A percentile compares a stretch with the other conserved stretches of the same genome.
These are phyloP conservation scores for Suillus hirtellus DNA, from an alignment of 768 basidiomycete genomes.

Conservation along the genomic window DNA sequence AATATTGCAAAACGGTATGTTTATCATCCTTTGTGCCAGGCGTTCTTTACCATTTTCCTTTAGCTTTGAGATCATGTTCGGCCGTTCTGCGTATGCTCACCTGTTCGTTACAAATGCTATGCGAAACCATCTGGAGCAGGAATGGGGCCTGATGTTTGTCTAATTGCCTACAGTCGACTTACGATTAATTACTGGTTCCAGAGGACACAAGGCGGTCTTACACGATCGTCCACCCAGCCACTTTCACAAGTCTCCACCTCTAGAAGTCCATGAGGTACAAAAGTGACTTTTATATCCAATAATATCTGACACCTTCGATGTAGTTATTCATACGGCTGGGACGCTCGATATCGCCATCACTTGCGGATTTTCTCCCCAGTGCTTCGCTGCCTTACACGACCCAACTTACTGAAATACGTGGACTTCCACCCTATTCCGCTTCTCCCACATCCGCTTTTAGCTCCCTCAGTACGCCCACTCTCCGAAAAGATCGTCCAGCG, in stretches of 20 bases:
- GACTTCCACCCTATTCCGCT: slow-evolving; percentile 23
- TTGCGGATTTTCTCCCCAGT: slow-evolving; percentile 54
- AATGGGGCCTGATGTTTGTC: slow-evolving; percentile 79
- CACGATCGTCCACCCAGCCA: slow-evolving; percentile 89
- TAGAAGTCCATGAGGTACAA: slow-evolving; percentile 76
- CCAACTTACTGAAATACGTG: slow-evolving; percentile 50
- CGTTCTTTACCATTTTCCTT: background rate
- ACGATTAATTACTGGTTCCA: slow-evolving; percentile 32
- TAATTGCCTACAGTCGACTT: background rate
- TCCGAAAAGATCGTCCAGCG: slow-evolving; percentile 76
- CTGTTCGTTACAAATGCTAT: slow-evolving; percentile 92
- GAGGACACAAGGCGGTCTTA: slow-evolving; percentile 77
- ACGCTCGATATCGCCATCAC: slow-evolving; percentile 34
- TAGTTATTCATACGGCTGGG: slow-evolving; percentile 56
- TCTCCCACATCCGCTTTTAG: slow-evolving; percentile 25
- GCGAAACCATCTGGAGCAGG: slow-evolving; percentile 62
- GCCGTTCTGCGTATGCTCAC: slow-evolving; percentile 81
- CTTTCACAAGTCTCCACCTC: slow-evolving; percentile 70
- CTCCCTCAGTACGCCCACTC: slow-evolving; percentile 40
- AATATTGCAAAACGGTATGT: slow-evolving; percentile 72
- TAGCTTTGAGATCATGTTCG: slow-evolving; percentile 87
- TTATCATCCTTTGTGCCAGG: background rate
- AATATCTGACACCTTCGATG: slow-evolving; percentile 3
- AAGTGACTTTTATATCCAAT: background rate
- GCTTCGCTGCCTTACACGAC: slow-evolving; percentile 57